A percentile compares a stretch with the other conserved stretches of the same genome.
Evolutionary conservation across 1,284 basidiomycete genomes (phyloP).

Genomic region (Amylostereum areolatum): DNA sequence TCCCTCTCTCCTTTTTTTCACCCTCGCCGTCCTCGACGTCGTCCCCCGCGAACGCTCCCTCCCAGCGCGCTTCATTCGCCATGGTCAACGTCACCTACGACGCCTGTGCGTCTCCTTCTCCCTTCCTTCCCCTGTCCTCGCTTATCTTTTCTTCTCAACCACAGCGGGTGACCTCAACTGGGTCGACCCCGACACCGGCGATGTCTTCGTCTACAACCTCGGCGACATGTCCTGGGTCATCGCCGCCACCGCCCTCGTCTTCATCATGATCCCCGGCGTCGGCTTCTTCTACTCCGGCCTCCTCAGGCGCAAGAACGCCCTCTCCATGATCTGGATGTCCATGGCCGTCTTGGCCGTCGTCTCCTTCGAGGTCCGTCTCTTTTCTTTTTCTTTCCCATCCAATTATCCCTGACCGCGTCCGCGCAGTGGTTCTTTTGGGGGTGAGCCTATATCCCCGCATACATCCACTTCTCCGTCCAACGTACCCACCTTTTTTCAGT

Average conservation of each 20-base stretch:
- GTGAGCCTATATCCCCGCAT: constrained; percentile 11
- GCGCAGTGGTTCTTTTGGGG: constrained; percentile 45
- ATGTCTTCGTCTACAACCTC: constrained; percentile 50
- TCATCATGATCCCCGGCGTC: constrained; percentile 90
- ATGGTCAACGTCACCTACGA: constrained; percentile 55
- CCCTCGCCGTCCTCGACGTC: neutral
- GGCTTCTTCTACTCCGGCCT: constrained; percentile 90
- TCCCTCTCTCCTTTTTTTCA: neutral
- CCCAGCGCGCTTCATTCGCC: constrained; percentile 3
- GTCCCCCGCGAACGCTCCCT: neutral
- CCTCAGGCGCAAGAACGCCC: constrained; percentile 81
- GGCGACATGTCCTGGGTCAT: constrained; percentile 83
- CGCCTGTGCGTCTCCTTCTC: constrained; percentile 27
- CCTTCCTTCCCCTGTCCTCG: neutral
- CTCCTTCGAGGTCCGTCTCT: constrained; percentile 35
- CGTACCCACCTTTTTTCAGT: constrained; percentile 10
- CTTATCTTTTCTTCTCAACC: constrained; percentile 5
- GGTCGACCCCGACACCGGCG: constrained; percentile 34
- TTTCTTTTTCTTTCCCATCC: constrained; percentile 16
- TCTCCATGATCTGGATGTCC: constrained; percentile 87
- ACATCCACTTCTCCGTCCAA: neutral
- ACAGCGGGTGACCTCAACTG: constrained; percentile 24
- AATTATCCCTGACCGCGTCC: constrained; percentile 1
- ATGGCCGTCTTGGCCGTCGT: constrained; percentile 66
- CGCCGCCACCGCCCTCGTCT: constrained; percentile 70